These are phyloP conservation scores for Sapria himalayana DNA, from an alignment of 345 rosid genomes.

Conservation along the genomic window DNA sequence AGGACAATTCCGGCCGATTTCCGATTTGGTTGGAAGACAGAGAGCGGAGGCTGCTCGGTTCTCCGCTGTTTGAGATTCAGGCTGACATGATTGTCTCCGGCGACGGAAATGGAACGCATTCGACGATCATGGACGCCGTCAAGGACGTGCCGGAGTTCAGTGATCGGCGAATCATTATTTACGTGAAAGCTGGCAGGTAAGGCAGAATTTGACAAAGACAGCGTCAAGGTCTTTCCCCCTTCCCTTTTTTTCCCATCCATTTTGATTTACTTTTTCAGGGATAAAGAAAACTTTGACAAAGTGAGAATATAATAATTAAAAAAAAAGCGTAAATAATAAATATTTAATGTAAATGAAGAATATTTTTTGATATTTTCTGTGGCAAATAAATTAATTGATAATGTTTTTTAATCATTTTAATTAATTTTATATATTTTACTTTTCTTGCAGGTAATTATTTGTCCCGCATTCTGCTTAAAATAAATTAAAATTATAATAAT, in stretches of 20 bases:
- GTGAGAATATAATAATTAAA: no score
- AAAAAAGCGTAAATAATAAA: not conserved
- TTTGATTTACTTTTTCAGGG: not conserved
- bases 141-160: slow-evolving; percentile 68
- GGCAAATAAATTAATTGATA: no score
- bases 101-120: slow-evolving; percentile 69
- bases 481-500: no score
- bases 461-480: no score
- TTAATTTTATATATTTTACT: no score
- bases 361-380: no score
- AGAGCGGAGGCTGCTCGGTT: slow-evolving; percentile 34
- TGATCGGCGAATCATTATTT: slow-evolving; percentile 49
- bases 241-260: not conserved
- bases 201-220: slow-evolving; percentile 14
- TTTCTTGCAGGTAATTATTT: no score
- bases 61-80: slow-evolving; percentile 37
- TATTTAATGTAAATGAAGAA: no score
- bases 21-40: slow-evolving; percentile 51
- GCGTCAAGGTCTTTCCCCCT: no score
- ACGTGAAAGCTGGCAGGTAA: slow-evolving; percentile 92
- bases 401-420: no score
- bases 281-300: not conserved
- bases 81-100: slow-evolving; percentile 73
- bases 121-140: slow-evolving; percentile 73
- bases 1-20: slow-evolving; percentile 11